Conservation (phyloP, 257 asterid genomes). For the Solanum microdontum region DNA sequence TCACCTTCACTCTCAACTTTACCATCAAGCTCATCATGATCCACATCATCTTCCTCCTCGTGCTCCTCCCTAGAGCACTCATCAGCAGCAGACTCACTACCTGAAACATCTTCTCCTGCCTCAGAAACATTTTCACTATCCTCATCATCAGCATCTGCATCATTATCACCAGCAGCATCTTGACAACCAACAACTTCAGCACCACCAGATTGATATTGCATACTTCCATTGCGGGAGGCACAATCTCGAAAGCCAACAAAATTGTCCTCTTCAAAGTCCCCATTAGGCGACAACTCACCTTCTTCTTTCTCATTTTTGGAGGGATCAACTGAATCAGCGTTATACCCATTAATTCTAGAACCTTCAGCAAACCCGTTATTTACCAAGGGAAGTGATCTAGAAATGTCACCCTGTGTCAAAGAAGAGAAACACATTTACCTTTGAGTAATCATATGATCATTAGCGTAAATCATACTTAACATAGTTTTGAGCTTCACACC, state of each 20-base stretch:
- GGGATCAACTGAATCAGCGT: constrained; percentile 43
- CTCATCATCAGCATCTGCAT: constrained; percentile 8
- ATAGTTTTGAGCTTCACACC: constrained; percentile 26
- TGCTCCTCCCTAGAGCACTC: constrained; percentile 15
- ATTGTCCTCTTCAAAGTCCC: constrained; percentile 21
- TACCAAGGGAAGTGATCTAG: constrained; percentile 22
- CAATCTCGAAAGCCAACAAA: constrained; percentile 30
- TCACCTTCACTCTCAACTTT: constrained; percentile 22
- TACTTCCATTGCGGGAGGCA: constrained; percentile 28
- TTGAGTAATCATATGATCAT: not conserved
- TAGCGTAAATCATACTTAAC: not conserved
- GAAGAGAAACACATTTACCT: not conserved
- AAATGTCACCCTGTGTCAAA: constrained; percentile 31
- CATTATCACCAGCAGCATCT: constrained; percentile 60
- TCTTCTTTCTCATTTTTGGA: constrained; percentile 17
- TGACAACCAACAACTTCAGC: constrained; percentile 35
- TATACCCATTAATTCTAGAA: constrained; percentile 28
- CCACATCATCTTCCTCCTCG: constrained; percentile 13
- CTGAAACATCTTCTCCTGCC: constrained; percentile 10
- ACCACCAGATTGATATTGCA: constrained; percentile 37
- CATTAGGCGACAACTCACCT: constrained; percentile 21
- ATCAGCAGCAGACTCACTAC: constrained; percentile 16
- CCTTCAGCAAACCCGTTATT: constrained; percentile 47
- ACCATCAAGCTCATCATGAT: constrained; percentile 3
- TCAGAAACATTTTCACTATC: constrained; percentile 14